Evolutionary conservation across 2,329 filamentous ascomycete species (phyloP), one percentile per base, ranked within the genome.

Genomic region (Tolypocladium tundrense): DNA sequence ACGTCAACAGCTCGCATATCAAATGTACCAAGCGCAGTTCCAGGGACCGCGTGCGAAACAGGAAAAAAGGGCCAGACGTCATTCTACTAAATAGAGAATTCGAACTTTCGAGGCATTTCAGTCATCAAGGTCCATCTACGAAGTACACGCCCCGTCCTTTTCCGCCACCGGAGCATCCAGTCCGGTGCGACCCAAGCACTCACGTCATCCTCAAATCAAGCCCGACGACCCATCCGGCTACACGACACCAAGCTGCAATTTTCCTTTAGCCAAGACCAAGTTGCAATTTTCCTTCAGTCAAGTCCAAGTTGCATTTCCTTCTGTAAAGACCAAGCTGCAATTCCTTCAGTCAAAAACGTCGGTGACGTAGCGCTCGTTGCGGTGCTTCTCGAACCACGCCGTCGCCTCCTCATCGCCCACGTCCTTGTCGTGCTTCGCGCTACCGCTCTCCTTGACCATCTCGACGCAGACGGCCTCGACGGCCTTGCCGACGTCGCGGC

Each of bases 311-410:
- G 24, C 24, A 27, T 27, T 27, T 27, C 24, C 24, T 27, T 3
- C 24, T 4, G 24, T 3, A 27, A 27, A 27, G 24, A 27, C 24
- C 24, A 8, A 19, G 19, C 27, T 16, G 48, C 24, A n/a, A 24
- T 16, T 53, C 16, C 19, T 27, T 60, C 70, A 82, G 61, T 82
- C 79, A 73, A 86, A 86, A 16, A 86, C 82, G 71, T 86, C 83
- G 3, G 78, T 81, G 19, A 80, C 79, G 62, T 81, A 86, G 33
- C 83, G 71, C 68, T 80, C 77, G 58, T 85, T 84, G 59, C 77
- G 68, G 55, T 78, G 63, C 37, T 70, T 72, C 40, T 81, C 77
- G 64, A 81, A 80, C 78, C 77, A 81, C 58, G 69, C 70, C 57
- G 69, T 66, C 0, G 74, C 73, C 57, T 72, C 69, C 57, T 78